phyloP scores from a whole-genome alignment of 441 rosid species.

The Sinapis alba region DNA sequence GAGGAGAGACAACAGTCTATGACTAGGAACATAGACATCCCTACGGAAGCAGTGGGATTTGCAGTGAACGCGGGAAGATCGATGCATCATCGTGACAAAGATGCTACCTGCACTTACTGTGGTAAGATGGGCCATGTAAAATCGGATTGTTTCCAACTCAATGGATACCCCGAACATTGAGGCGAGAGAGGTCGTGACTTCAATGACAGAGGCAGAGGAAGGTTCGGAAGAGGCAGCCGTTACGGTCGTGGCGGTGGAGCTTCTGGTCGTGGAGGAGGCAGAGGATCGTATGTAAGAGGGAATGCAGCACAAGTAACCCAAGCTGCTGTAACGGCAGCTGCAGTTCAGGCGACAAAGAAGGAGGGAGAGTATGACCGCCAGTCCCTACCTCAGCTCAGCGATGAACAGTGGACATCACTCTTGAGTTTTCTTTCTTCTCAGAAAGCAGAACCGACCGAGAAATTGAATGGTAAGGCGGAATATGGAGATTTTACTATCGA shows the following conservation, averaged over 20 bases:
- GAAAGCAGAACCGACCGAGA: no score
- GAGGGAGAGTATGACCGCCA: no score
- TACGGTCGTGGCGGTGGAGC: neutral
- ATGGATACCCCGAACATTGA: neutral
- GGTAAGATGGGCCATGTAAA: neutral
- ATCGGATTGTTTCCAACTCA: neutral
- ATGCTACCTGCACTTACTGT: neutral
- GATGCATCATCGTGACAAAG: neutral
- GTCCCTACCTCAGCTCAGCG: no score
- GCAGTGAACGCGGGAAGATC: neutral
- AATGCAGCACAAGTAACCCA: no score
- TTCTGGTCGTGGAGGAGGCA: neutral
- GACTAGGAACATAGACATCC: neutral
- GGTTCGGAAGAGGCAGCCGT: neutral
- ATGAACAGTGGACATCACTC: no score
- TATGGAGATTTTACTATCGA: no score
- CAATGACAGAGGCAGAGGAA: neutral
- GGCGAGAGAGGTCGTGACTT: neutral
- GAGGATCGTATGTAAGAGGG: no score
- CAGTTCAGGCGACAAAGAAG: no score
- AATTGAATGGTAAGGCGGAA: no score
- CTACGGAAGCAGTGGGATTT: neutral
- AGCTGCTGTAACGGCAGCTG: no score
- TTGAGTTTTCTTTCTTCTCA: no score
- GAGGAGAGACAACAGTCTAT: neutral